Base-by-base conservation (phyloP, 805 yeast species). In the Candida coquimbonensis region DNA sequence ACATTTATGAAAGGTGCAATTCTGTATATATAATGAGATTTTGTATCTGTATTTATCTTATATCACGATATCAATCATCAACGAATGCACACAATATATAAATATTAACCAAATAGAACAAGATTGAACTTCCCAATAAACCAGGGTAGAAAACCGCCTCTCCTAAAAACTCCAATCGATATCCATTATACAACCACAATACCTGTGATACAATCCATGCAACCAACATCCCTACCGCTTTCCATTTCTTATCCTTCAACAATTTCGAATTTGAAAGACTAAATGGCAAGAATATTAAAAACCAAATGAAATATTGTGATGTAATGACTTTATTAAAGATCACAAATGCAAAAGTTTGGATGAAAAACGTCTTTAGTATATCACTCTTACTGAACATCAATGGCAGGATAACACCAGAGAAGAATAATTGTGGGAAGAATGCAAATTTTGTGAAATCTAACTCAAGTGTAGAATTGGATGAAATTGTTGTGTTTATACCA, bases 291-390 rank as follows among this genome's bases (percentile, higher is more conserved):
- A 90, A 78, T 13, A 89, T 85, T 54, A 93, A 66, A 58, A 84
- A 93, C 99, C 99, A 93, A 50, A 91, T 78, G 64, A 93, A 93
- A 65, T 93, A 93, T 67, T 93, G 99, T 1, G 96, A 87, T 0
- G 99, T 93, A 57, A 88, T 81, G 21, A 85, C 93, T 64, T 85
- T 85, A 66, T 85, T 85, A 64, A 77, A 84, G 1, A 87, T 69
- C 16, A 85, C 89, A 64, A 85, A 86, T n/a, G 80, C 71, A 55
- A 83, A 75, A 0, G 95, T 85, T 61, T 86, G 93, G 12, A 89
- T 67, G 50, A 91, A 90, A 50, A 84, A 57, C 3, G 83, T 72
- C 40, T 74, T 69, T 19, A 74, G 60, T 7, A 81, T 53, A 41
- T 73, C 70, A 12, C 57, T 58, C 44, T 66, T 66, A 12, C 72